A percentile compares a stretch with the other conserved stretches of the same genome.
These are phyloP conservation scores for Lentinula guzmanii DNA, from an alignment of 768 basidiomycete genomes.

Conservation along the genomic window DNA sequence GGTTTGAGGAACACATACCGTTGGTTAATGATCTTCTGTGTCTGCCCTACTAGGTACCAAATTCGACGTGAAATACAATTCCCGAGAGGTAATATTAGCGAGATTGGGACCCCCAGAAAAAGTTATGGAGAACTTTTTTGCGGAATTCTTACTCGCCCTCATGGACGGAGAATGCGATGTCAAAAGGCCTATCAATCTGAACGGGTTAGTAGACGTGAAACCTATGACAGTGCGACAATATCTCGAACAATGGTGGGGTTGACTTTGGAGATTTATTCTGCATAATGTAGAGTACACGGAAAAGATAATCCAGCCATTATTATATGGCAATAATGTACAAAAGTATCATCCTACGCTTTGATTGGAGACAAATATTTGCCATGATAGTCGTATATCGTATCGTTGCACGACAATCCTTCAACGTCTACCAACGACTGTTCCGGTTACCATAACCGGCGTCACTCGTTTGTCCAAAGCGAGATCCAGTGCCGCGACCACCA, in stretches of 20 bases:
- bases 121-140: neutral
- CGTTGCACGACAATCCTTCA: neutral
- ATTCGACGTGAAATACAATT: neutral
- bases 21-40: too few relatives aligned
- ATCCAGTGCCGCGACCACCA: neutral
- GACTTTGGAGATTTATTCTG: neutral
- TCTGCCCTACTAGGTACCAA: neutral
- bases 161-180: neutral
- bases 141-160: neutral
- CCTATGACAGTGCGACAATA: neutral
- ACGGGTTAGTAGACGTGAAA: neutral
- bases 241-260: slow-evolving; percentile 2
- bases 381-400: too few relatives aligned
- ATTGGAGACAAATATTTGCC: too few relatives aligned
- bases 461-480: neutral
- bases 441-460: neutral
- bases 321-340: too few relatives aligned
- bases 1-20: too few relatives aligned
- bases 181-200: neutral
- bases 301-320: too few relatives aligned
- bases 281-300: too few relatives aligned
- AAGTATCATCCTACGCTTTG: too few relatives aligned
- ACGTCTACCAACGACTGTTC: neutral
- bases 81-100: neutral
- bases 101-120: neutral